Evolutionary conservation across 768 basidiomycete species (phyloP), one percentile per base, ranked within the genome.

Genomic region (Xerocomellus dryophilus): DNA sequence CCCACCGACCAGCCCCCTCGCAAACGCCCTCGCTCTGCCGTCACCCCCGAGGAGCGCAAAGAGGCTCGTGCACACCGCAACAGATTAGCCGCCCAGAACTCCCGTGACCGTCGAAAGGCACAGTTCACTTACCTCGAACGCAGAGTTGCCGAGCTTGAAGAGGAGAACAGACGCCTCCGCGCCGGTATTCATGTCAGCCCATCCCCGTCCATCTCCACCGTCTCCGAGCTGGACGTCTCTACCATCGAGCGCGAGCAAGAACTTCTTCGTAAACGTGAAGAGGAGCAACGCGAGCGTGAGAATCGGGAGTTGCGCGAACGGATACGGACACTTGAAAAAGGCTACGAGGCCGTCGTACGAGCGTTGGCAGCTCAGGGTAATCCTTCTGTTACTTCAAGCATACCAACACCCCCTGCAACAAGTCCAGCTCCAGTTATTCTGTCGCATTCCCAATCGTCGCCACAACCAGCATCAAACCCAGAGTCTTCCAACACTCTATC

Each of bases 21-120:
- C 61, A 93, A 93, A 67, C 88, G 90, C 27, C 69, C 82, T 32
- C 85, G 90, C 62, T 78, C 85, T 8, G 79, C 80, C 10, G 43
- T 78, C 23, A 75, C 82, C 7, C 75, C 86, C 0, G 90, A 92
- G 57, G 89, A 92, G 64, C 88, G 89, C 71, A 89, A 83, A 62
- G 91, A 93, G 68, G 90, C 89, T 44, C 80, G 93, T 59, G 92
- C 90, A 15, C 90, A 93, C 73, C 85, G 93, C 52, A 96, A 96
- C 73, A 82, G 93, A 47, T 91, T 95, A 69, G 93, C 93, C 2
- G 93, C 93, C 6, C 93, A 96, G 77, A 89, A 93, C 74, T 91
- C 89, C 11, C 85, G 93, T 42, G 93, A 96, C 74, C 81, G 89
- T 61, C 82, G 92, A 52, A 96, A 96, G 71, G 86, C 85, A 15